These are phyloP conservation scores for Talaromyces rugulosus DNA, from an alignment of 2,329 filamentous ascomycete genomes.

Conservation along the genomic window DNA sequence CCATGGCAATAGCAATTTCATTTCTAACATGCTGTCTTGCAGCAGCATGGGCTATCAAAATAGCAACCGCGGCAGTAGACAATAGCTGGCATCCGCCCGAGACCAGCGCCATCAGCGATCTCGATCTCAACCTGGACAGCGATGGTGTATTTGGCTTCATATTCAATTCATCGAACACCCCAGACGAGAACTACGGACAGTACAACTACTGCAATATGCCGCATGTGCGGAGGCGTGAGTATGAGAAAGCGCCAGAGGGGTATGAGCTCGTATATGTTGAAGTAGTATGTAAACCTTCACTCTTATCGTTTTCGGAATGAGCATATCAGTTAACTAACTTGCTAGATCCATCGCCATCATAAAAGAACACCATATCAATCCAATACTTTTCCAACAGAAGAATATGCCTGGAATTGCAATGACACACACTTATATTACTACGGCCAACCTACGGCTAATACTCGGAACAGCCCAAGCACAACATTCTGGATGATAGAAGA, in stretches of 20 bases:
- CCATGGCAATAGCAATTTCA: not conserved
- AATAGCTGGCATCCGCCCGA: conserved; percentile 57
- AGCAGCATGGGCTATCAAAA: not conserved
- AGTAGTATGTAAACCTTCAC: conserved; percentile 49
- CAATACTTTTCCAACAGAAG: conserved; percentile 72
- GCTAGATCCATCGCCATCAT: conserved; percentile 72
- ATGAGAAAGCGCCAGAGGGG: conserved; percentile 50
- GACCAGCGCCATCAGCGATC: conserved; percentile 55
- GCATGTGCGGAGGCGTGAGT: conserved; percentile 66
- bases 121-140: conserved; percentile 54
- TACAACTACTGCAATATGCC: conserved; percentile 91
- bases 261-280: conserved; percentile 72
- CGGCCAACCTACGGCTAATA: conserved; percentile 48
- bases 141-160: conserved; percentile 68
- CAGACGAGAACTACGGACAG: conserved; percentile 53
- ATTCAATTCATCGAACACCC: conserved; percentile 62
- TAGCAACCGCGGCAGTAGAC: conserved; percentile 27
- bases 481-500: conserved; percentile 65
- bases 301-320: not conserved
- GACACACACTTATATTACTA: conserved; percentile 68
- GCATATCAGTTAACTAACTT: not conserved
- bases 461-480: conserved; percentile 47
- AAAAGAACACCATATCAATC: conserved; percentile 76
- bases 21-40: not conserved
- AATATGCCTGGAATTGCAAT: conserved; percentile 68